Conservation (phyloP, 257 asterid genomes). For the Primulina eburnea region DNA sequence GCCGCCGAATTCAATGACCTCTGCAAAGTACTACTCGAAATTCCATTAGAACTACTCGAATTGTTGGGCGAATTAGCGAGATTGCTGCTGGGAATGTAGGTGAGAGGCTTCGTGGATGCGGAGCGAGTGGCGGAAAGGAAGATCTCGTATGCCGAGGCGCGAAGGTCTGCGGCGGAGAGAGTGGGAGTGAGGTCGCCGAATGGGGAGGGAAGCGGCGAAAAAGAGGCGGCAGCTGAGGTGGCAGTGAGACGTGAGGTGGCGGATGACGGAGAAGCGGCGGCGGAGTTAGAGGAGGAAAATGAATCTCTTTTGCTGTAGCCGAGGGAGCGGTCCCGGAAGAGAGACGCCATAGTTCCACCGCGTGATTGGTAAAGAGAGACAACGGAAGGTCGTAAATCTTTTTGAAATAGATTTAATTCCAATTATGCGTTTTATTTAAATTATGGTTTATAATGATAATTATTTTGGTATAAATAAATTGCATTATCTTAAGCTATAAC, state of each 20-base stretch:
- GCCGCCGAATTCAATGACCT: constrained; percentile 89
- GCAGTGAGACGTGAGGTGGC: constrained; percentile 52
- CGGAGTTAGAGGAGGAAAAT: constrained; percentile 38
- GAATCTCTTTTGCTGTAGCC: constrained; percentile 73
- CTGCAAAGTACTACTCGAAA: constrained; percentile 47
- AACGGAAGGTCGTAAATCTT: too few relatives aligned
- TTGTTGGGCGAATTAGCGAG: constrained; percentile 27
- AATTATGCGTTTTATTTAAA: too few relatives aligned
- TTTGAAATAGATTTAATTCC: too few relatives aligned
- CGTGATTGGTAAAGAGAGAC: constrained; percentile 14
- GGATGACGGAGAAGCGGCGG: constrained; percentile 37
- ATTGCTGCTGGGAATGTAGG: constrained; percentile 42
- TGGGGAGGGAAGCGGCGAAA: constrained; percentile 70
- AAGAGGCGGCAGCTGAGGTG: constrained; percentile 29
- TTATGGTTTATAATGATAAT: too few relatives aligned
- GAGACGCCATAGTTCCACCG: constrained; percentile 74
- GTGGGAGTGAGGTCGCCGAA: constrained; percentile 64
- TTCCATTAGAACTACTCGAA: constrained; percentile 16
- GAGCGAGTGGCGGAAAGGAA: constrained; percentile 81
- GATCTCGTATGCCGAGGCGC: constrained; percentile 86
- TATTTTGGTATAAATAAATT: too few relatives aligned
- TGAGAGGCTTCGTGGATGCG: constrained; percentile 55
- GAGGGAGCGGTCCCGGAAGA: constrained; percentile 77
- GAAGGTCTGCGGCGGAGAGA: constrained; percentile 71
- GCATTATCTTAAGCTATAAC: too few relatives aligned